Evolutionary conservation across 2,329 filamentous ascomycete species (phyloP).

Genomic region (Rhinocladiella mackenziei): DNA sequence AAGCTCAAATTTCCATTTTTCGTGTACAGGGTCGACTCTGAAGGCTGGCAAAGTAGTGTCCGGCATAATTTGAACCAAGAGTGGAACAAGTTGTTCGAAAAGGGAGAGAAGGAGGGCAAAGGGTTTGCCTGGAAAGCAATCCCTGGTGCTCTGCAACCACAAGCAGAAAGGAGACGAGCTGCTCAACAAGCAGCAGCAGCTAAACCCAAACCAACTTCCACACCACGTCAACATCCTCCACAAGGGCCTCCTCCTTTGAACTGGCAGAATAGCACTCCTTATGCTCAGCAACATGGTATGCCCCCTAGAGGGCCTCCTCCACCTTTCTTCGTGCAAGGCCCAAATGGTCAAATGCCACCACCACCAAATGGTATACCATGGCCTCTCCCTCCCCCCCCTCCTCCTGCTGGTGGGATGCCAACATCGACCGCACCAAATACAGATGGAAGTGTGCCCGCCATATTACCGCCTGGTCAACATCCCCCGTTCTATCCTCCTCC

Average conservation of each 20-base stretch:
- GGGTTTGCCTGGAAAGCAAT: slow-evolving; percentile 62
- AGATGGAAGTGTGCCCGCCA: slow-evolving; percentile 4
- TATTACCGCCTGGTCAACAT: slow-evolving; percentile 10
- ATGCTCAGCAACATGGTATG: slow-evolving; percentile 24
- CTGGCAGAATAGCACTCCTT: slow-evolving; percentile 26
- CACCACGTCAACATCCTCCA: slow-evolving; percentile 18
- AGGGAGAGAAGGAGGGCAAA: slow-evolving; percentile 59
- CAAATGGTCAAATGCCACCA: slow-evolving; percentile 21
- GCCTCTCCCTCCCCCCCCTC: slow-evolving; percentile 13
- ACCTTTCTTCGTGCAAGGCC: slow-evolving; percentile 23
- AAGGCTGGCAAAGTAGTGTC: slow-evolving; percentile 64
- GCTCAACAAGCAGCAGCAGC: slow-evolving; percentile 22
- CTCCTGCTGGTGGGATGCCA: slow-evolving; percentile 14
- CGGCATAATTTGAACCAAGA: slow-evolving; percentile 60
- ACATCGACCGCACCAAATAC: slow-evolving; percentile 8
- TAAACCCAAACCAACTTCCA: slow-evolving; percentile 25
- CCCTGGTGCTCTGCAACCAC: slow-evolving; percentile 38
- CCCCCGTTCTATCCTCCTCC: slow-evolving; percentile 15
- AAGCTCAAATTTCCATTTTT: slow-evolving; percentile 60
- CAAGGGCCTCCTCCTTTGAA: slow-evolving; percentile 22
- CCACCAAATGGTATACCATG: slow-evolving; percentile 28
- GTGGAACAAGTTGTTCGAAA: slow-evolving; percentile 53
- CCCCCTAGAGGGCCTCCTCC: slow-evolving; percentile 19
- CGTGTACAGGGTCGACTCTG: slow-evolving; percentile 59
- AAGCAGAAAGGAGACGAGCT: slow-evolving; percentile 25